phyloP scores from a whole-genome alignment of 2,329 filamentous ascomycete genomes.

The Volutella citrinella region DNA sequence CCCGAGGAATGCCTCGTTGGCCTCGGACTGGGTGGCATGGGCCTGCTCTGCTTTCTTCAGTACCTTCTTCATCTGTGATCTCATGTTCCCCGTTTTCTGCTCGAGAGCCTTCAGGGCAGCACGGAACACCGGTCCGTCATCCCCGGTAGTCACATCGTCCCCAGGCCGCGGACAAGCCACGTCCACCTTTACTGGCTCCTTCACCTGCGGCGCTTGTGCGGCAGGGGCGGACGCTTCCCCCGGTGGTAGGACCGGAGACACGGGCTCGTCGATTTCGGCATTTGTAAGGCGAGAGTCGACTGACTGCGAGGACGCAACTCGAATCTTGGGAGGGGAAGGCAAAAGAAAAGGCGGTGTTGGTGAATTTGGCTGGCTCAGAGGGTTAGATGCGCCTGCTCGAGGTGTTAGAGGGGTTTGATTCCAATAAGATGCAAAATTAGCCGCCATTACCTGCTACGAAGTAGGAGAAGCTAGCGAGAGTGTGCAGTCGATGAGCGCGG shows the following conservation, averaged over 20 bases:
- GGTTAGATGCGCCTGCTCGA: conserved; percentile 43
- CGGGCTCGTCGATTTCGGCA: conserved; percentile 61
- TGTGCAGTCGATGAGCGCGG: conserved; percentile 82
- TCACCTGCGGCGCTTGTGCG: conserved; percentile 20
- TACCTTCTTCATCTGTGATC: conserved; percentile 91
- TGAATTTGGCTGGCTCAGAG: conserved; percentile 58
- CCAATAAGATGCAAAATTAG: no score
- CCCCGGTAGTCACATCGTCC: conserved; percentile 79
- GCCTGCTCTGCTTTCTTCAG: conserved; percentile 91
- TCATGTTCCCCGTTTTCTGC: conserved; percentile 94
- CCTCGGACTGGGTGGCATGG: conserved; percentile 72
- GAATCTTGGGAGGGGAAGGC: conserved; percentile 69
- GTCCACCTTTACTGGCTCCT: conserved; percentile 74
- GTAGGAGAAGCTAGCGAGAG: conserved; percentile 89
- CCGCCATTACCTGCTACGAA: conserved; percentile 85
- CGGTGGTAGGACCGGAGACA: conserved; percentile 46
- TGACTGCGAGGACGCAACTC: conserved; percentile 83
- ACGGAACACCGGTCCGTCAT: conserved; percentile 92
- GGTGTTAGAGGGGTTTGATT: no score
- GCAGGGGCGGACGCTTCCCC: conserved; percentile 33
- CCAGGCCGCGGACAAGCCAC: conserved; percentile 80
- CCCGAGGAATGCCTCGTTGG: conserved; percentile 78
- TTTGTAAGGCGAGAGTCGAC: conserved; percentile 79
- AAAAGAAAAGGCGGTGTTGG: conserved; percentile 73
- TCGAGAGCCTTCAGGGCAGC: conserved; percentile 96